Evolutionary conservation across 225 moss, liverwort and hornwort species (phyloP).

Genomic region (Rhytidiadelphus loreus): DNA sequence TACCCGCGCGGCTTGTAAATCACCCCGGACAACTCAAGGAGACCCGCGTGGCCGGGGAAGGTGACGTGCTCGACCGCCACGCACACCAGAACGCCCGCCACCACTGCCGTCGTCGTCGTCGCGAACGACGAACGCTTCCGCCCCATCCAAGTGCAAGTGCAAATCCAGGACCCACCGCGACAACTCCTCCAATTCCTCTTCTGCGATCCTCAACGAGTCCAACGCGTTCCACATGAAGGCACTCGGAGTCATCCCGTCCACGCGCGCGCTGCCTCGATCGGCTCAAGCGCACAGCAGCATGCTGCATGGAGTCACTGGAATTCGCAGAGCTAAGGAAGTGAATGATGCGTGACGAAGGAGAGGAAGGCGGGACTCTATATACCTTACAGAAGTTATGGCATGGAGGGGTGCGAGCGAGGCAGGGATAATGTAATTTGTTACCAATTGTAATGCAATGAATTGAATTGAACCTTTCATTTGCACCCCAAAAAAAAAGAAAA

Average conservation of each 20-base stretch:
- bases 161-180: background rate
- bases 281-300: background rate
- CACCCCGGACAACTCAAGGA: conserved; percentile 23
- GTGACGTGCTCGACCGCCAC: conserved; percentile 10
- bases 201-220: background rate
- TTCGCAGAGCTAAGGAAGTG: background rate
- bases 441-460: background rate
- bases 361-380: background rate
- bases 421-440: background rate
- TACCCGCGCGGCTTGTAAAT: conserved; percentile 26
- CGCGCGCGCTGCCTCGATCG: background rate
- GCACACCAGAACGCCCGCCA: conserved; percentile 22
- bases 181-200: background rate
- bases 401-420: background rate
- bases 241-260: conserved; percentile 16
- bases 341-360: background rate
- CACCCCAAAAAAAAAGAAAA: too few species aligned
- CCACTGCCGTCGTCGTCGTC: conserved; percentile 19
- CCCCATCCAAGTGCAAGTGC: background rate
- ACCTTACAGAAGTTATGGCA: background rate
- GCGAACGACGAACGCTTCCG: background rate
- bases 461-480: background rate
- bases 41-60: conserved; percentile 5
- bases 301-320: background rate
- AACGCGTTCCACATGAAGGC: conserved; percentile 22